These are phyloP conservation scores for Suillus fuscotomentosus DNA, from an alignment of 768 basidiomycete species.

Conservation along the genomic window DNA sequence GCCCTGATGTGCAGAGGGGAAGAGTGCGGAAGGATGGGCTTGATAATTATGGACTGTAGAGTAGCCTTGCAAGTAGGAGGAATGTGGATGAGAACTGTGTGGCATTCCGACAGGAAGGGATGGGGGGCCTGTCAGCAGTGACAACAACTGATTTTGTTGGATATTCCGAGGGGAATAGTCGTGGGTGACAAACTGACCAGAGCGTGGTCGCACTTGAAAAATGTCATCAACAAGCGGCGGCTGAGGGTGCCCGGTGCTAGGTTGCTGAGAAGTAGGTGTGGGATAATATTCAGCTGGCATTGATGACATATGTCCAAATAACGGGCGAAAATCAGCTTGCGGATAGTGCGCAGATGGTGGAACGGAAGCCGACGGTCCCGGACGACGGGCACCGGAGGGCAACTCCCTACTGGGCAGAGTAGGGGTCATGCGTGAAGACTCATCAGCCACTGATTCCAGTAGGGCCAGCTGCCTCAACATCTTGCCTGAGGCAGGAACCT, in stretches of 20 bases:
- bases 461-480: slow-evolving; percentile 69
- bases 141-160: slow-evolving; percentile 16
- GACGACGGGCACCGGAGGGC: slow-evolving; percentile 12
- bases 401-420: slow-evolving; percentile 28
- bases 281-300: slow-evolving; percentile 7
- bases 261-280: slow-evolving; percentile 8
- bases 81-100: slow-evolving; percentile 15
- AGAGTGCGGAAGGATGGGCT: slow-evolving; percentile 11
- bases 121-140: slow-evolving; percentile 10
- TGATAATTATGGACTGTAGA: slow-evolving; percentile 17
- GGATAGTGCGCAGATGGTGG: slow-evolving; percentile 21
- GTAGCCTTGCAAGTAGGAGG: slow-evolving; percentile 16
- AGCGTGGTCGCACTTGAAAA: slow-evolving; percentile 48
- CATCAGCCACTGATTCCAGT: slow-evolving; percentile 69
- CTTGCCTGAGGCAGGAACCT: slow-evolving; percentile 57
- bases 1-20: slow-evolving; percentile 16
- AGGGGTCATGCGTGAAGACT: slow-evolving; percentile 65
- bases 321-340: slow-evolving; percentile 23
- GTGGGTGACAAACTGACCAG: slow-evolving; percentile 42
- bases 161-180: slow-evolving; percentile 16
- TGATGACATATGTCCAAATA: slow-evolving; percentile 34
- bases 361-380: slow-evolving; percentile 27
- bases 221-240: slow-evolving; percentile 12
- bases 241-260: slow-evolving; percentile 5
- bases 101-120: slow-evolving; percentile 8